A percentile compares a stretch with the other conserved stretches of the same genome.
Conservation (phyloP, 1,139 yeast genomes). For the Yamadazyma sp. region DNA sequence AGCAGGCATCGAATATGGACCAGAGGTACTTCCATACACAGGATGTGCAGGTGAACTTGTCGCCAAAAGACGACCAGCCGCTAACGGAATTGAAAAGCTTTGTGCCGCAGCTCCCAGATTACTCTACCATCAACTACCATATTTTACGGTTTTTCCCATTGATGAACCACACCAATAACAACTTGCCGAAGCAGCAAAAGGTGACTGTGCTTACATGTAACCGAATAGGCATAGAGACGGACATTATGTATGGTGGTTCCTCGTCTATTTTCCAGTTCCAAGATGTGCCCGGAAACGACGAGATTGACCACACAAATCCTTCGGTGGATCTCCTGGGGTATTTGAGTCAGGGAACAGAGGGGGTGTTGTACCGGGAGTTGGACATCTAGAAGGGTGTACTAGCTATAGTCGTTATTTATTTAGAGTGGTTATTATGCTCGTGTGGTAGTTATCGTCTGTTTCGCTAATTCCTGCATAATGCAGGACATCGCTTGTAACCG, state of each 20-base stretch:
- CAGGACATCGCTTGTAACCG: no score
- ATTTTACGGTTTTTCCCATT: constrained; percentile 68
- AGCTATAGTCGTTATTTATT: no score
- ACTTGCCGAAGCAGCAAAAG: constrained; percentile 20
- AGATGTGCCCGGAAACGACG: constrained; percentile 23
- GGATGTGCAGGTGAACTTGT: not conserved
- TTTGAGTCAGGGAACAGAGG: constrained; percentile 63
- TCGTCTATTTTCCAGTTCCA: constrained; percentile 56
- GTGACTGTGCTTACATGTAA: constrained; percentile 58
- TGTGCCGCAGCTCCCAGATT: constrained; percentile 21
- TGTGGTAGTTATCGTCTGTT: no score
- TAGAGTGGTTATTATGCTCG: no score
- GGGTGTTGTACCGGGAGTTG: constrained; percentile 58
- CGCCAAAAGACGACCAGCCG: constrained; percentile 1
- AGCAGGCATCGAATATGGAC: constrained; percentile 11
- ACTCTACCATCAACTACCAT: constrained; percentile 57
- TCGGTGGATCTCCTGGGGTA: constrained; percentile 56
- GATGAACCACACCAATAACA: constrained; percentile 41
- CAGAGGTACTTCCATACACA: not conserved
- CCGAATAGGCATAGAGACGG: constrained; percentile 72
- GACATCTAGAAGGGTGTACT: constrained; percentile 21
- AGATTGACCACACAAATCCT: constrained; percentile 33
- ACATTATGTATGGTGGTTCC: constrained; percentile 72
- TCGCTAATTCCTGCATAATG: no score
- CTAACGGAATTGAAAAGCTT: constrained; percentile 9